These are phyloP conservation scores for Phytophthora constricta DNA, from an alignment of 352 stramenopile species.

Conservation along the genomic window DNA sequence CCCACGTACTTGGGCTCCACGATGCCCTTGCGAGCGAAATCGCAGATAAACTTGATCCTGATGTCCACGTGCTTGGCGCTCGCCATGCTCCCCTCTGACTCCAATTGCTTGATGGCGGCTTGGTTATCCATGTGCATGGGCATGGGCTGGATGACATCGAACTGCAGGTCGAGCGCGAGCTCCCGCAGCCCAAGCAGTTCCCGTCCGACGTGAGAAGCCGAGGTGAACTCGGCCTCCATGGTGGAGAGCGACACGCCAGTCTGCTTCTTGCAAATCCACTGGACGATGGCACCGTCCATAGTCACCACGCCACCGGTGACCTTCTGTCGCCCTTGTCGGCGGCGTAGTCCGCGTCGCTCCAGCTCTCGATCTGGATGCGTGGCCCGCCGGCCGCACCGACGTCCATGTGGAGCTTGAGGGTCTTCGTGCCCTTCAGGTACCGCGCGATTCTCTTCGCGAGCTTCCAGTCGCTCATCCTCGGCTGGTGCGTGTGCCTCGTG, in stretches of 20 bases:
- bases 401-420: slow-evolving; percentile 24
- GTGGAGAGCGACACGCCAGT: slow-evolving; percentile 18
- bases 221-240: slow-evolving; percentile 25
- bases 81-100: slow-evolving; percentile 11
- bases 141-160: neutral
- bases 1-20: slow-evolving; percentile 13
- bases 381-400: neutral
- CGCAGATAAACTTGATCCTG: slow-evolving; percentile 18
- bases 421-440: slow-evolving; percentile 28
- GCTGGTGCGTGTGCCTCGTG: slow-evolving; percentile 16
- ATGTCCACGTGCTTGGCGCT: slow-evolving; percentile 20
- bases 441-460: slow-evolving; percentile 18
- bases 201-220: slow-evolving; percentile 1
- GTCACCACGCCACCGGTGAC: slow-evolving; percentile 20
- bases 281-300: slow-evolving; percentile 19
- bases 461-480: slow-evolving; percentile 6
- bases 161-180: slow-evolving; percentile 3
- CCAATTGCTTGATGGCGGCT: slow-evolving; percentile 7
- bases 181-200: slow-evolving; percentile 19
- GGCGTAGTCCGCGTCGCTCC: slow-evolving; percentile 35
- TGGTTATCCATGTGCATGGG: slow-evolving; percentile 20
- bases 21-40: slow-evolving; percentile 10
- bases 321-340: slow-evolving; percentile 24
- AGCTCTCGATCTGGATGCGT: slow-evolving; percentile 11
- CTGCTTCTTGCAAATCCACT: slow-evolving; percentile 29